phyloP scores from a whole-genome alignment of 129 eudicot genomes.

The Flaveria bidentis region DNA sequence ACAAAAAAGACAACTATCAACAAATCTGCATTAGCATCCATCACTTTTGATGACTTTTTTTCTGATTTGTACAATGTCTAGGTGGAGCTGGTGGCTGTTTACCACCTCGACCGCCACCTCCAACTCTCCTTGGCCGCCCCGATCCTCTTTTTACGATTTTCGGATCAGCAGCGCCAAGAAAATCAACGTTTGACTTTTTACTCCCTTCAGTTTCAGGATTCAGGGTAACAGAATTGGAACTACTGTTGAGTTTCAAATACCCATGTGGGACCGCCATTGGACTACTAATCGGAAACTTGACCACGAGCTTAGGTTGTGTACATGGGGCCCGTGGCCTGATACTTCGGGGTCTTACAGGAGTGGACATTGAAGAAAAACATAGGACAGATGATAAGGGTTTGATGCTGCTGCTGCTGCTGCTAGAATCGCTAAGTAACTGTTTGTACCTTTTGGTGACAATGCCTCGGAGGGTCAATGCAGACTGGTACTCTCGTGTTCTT shows the following conservation, averaged over 20 bases:
- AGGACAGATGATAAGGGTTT: constrained; percentile 38
- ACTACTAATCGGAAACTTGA: constrained; percentile 29
- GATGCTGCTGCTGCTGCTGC: constrained; percentile 19
- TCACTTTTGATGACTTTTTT: constrained; percentile 29
- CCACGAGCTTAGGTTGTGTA: constrained; percentile 33
- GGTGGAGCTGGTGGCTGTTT: constrained; percentile 29
- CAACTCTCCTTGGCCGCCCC: constrained; percentile 42
- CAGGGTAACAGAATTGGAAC: constrained; percentile 29
- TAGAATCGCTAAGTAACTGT: constrained; percentile 39
- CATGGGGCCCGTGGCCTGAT: constrained; percentile 50
- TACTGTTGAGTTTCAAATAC: constrained; percentile 37
- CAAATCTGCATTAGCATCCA: constrained; percentile 17
- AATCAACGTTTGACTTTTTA: constrained; percentile 20
- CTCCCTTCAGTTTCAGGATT: constrained; percentile 24
- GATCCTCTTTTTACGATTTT: constrained; percentile 31
- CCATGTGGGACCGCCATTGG: constrained; percentile 34
- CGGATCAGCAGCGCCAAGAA: constrained; percentile 15
- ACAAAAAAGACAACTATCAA: constrained; percentile 7
- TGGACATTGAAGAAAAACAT: constrained; percentile 50
- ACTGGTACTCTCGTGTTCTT: constrained; percentile 85
- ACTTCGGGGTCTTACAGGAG: constrained; percentile 75
- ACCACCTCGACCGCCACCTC: constrained; percentile 36
- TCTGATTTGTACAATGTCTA: constrained; percentile 29
- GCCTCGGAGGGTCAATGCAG: constrained; percentile 63
- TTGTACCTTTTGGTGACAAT: constrained; percentile 51